Evolutionary conservation across 768 basidiomycete genomes (phyloP), one percentile per base, ranked within the genome.

Genomic region (Termitomyces sp.): DNA sequence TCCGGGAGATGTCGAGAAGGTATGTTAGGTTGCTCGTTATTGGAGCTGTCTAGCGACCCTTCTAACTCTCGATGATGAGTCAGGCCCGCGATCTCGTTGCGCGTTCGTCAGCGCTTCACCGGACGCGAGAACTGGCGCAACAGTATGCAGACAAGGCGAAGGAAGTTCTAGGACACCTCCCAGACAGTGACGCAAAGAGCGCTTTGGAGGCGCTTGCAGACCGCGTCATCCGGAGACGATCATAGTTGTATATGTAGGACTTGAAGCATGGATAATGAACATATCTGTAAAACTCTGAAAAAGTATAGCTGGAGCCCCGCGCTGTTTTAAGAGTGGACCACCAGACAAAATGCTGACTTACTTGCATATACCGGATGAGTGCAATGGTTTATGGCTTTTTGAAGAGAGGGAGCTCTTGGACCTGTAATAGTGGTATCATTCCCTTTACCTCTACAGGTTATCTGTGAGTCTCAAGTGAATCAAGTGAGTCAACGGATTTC

Each of bases 1-100:
- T 24, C 76, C 80, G 34, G 95, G 94, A 5, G 96, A 98, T 65
- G 93, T 98, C 21, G 90, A 95, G 60, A 70, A 77, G 68, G 94
- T 92, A 68, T 56, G 78, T 35, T 37, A 37, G 5, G 15, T 14
- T 30, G 64, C 55, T 45, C 21, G n/a, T 37, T 53, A 17, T n/a
- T 5, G 17, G 17, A 12, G 30, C 12, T 47, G 45, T 54, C 32
- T 54, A 46, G 35, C 34, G 24, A n/a, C 19, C 8, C 35, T 60
- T 24, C 38, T 53, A 15, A 55, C 35, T 9, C 1, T 50, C n/a
- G 41, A 45, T 37, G 21, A 32, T 15, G 46, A 50, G 37, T 19
- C 51, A 93, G 91, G 92, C 92, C 2, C 75, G 87, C 37, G 77
- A 85, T 22, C 74, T 91, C 48, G 90, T 95, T 28, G 77, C 80